Base-by-base conservation (phyloP, 2,329 filamentous ascomycete species). In the Colletotrichum liaoningense region DNA sequence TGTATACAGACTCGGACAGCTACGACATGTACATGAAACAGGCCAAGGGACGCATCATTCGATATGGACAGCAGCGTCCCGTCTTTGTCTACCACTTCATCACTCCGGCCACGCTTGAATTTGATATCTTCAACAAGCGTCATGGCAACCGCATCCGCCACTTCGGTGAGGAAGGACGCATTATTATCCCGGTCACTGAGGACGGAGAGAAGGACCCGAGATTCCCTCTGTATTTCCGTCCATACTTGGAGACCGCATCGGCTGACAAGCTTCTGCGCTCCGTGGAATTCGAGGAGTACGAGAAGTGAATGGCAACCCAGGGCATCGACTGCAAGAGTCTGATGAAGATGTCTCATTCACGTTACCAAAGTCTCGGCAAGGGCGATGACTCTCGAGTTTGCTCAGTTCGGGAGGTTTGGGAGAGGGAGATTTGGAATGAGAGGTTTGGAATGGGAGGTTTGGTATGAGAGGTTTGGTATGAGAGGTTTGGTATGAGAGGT, bases 81-180 rank as follows among this genome's bases (percentile, higher is more conserved):
- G 84, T 87, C 3, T 65, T 79, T 7, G 74, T 86, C 11, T 85
- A 84, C 65, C 83, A 86, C 71, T 82, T 86, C 35, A 77, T 83
- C 16, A 80, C 80, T 1, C 78, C 78, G 22, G 77, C 79, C 60
- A 86, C 83, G 0, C 76, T 85, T 12, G 85, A 86, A 70, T 84
- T 83, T n/a, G 81, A 84, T 69, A 79, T 83, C 0, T 76, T 81
- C 72, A 83, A 78, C 22, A 54, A 54, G 49, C 49, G 67, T 9
- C 56, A 65, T 7, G 46, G 33, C 4, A 67, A 62, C 12, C 52
- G 30, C 12, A 63, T 73, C 14, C 49, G 60, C 28, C 26, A 54
- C 14, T 59, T 52, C 35, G 67, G 67, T 5, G 16, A 57, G 4
- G 7, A 38, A 16, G 67, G 46, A 7, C 26, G 42, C 5, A 26